These are phyloP conservation scores for Prinsepia uniflora DNA, from an alignment of 306 rosid genomes.

Conservation along the genomic window DNA sequence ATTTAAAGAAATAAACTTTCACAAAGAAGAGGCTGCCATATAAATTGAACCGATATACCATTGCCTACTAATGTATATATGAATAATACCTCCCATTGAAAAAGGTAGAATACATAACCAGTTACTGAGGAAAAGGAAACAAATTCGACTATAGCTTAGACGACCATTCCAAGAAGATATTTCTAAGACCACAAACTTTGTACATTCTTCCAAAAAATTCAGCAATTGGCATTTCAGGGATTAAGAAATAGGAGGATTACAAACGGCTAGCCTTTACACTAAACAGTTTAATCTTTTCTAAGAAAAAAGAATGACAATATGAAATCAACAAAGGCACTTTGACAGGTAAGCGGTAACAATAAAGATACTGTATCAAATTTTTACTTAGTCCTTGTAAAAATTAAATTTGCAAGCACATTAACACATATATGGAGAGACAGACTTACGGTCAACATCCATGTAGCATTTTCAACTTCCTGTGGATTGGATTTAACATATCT, in stretches of 20 bases:
- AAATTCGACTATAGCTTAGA: neutral
- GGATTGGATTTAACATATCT: conserved; percentile 60
- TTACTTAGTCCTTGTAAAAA: neutral
- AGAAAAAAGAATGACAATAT: neutral
- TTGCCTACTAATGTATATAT: neutral
- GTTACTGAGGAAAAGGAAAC: neutral
- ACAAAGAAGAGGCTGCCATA: neutral
- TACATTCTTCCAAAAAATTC: neutral
- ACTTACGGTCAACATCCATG: conserved; percentile 54
- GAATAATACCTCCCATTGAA: neutral
- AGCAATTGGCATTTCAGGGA: neutral
- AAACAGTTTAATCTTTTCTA: neutral
- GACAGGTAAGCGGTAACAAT: neutral
- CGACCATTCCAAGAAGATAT: neutral
- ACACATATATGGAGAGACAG: neutral
- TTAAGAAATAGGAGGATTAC: neutral
- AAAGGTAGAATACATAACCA: neutral
- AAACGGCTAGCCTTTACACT: neutral
- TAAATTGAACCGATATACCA: neutral
- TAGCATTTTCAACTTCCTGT: conserved; percentile 50
- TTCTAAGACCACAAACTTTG: neutral
- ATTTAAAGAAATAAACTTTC: neutral
- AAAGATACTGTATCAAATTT: neutral
- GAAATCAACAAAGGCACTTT: neutral
- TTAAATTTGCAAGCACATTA: too few relatives aligned